Percentiles rank a stretch among this genome's conserved stretches.
These are phyloP conservation scores for Massarina eburnea DNA, from an alignment of 2,329 filamentous ascomycete genomes.

Conservation along the genomic window DNA sequence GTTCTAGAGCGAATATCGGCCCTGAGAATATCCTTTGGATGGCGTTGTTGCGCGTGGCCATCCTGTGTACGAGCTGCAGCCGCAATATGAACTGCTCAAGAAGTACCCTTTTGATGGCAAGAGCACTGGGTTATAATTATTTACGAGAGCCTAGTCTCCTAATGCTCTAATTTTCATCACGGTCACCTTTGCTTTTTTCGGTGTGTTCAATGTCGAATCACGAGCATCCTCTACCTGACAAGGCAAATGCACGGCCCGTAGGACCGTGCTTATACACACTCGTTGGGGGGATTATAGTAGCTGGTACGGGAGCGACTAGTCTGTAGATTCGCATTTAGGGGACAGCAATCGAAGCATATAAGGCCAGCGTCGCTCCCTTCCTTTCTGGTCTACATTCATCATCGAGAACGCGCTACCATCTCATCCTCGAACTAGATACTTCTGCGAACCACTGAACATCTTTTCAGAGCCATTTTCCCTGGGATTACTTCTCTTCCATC, in stretches of 20 bases:
- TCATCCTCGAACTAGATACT: not conserved
- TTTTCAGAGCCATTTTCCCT: not conserved
- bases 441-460: not conserved
- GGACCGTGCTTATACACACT: constrained; percentile 17
- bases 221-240: constrained; percentile 13
- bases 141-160: constrained; percentile 15
- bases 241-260: constrained; percentile 15
- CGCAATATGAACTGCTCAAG: constrained; percentile 25
- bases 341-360: constrained; percentile 26
- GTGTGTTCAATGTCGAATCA: constrained; percentile 4
- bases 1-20: constrained; percentile 32
- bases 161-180: constrained; percentile 4
- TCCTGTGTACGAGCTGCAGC: constrained; percentile 20
- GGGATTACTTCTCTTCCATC: not conserved
- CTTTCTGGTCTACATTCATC: constrained; percentile 10
- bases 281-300: constrained; percentile 10
- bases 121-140: constrained; percentile 18
- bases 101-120: constrained; percentile 19
- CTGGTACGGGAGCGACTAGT: constrained; percentile 14
- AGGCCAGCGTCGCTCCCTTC: constrained; percentile 22
- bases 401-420: constrained; percentile 6
- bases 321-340: constrained; percentile 23
- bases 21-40: constrained; percentile 4
- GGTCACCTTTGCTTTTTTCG: constrained; percentile 23
- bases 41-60: constrained; percentile 10